phyloP scores from a whole-genome alignment of 1,284 basidiomycete species.

The Pseudozyma thailandica region DNA sequence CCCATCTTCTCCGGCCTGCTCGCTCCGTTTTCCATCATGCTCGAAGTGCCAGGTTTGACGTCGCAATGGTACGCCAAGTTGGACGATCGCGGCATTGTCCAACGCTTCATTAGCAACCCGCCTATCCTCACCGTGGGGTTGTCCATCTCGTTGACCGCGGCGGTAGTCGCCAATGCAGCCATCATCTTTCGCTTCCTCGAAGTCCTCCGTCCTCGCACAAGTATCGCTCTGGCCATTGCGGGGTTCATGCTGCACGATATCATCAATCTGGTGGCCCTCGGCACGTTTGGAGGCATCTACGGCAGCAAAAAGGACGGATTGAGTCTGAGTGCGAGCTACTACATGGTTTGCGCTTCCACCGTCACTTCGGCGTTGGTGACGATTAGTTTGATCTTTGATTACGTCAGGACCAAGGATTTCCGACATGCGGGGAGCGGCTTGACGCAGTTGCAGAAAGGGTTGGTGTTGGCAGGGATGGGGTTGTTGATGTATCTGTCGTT shows the following conservation, averaged over 20 bases:
- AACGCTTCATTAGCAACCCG: slow-evolving; percentile 52
- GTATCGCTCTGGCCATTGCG: slow-evolving; percentile 76
- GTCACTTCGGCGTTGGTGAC: slow-evolving; percentile 77
- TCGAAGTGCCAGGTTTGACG: slow-evolving; percentile 71
- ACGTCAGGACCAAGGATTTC: slow-evolving; percentile 74
- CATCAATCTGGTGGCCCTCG: slow-evolving; percentile 77
- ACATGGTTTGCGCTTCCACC: slow-evolving; percentile 83
- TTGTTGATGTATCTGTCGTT: slow-evolving; percentile 76
- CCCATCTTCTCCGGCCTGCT: slow-evolving; percentile 73
- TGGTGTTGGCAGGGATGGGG: slow-evolving; percentile 76
- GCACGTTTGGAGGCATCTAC: slow-evolving; percentile 76
- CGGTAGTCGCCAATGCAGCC: slow-evolving; percentile 77
- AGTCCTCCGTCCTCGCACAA: slow-evolving; percentile 62
- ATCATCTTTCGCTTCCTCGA: slow-evolving; percentile 79
- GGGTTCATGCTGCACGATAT: slow-evolving; percentile 75
- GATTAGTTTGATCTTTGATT: slow-evolving; percentile 76
- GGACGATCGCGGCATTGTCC: slow-evolving; percentile 11
- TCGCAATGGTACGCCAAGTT: slow-evolving; percentile 58
- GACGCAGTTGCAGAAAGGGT: slow-evolving; percentile 79
- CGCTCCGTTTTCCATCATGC: slow-evolving; percentile 80
- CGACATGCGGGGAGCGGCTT: slow-evolving; percentile 76
- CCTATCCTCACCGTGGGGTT: slow-evolving; percentile 75
- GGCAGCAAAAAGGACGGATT: slow-evolving; percentile 74
- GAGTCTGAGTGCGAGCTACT: slow-evolving; percentile 72
- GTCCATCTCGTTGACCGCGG: slow-evolving; percentile 77